Evolutionary conservation across 1,284 basidiomycete genomes (phyloP).

Genomic region (Moniliophthora roreri): DNA sequence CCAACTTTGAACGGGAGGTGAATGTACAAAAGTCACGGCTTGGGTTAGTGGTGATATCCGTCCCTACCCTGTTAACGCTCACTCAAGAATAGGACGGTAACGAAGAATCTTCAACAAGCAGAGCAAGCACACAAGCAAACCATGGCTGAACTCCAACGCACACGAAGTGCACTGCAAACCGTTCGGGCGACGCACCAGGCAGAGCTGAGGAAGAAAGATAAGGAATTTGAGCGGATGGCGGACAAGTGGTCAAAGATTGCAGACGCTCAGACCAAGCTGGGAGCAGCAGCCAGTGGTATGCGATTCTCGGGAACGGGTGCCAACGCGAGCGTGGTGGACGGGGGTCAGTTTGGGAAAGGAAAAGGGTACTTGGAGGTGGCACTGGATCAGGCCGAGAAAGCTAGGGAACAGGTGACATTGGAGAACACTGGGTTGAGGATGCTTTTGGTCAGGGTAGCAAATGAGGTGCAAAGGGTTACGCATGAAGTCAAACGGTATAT

Average conservation of each 20-base stretch:
- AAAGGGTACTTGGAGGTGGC: constrained; percentile 68
- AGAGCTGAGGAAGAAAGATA: constrained; percentile 81
- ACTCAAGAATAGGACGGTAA: constrained; percentile 42
- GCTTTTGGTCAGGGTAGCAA: constrained; percentile 68
- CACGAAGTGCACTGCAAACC: constrained; percentile 59
- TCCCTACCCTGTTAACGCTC: constrained; percentile 1
- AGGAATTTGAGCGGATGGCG: constrained; percentile 76
- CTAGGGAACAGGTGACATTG: constrained; percentile 62
- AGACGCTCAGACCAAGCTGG: constrained; percentile 62
- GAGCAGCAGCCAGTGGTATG: constrained; percentile 46
- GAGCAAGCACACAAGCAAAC: constrained; percentile 71
- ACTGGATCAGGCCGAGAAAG: constrained; percentile 72
- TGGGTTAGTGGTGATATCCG: constrained; percentile 43
- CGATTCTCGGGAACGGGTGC: constrained; percentile 33
- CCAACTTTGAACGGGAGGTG: constrained; percentile 72
- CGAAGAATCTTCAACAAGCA: constrained; percentile 53
- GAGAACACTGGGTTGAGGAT: constrained; percentile 73
- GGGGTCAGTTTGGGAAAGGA: constrained; percentile 47
- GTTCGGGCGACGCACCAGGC: constrained; percentile 66
- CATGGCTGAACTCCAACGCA: constrained; percentile 64
- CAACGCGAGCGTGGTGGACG: constrained; percentile 52
- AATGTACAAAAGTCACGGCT: constrained; percentile 71
- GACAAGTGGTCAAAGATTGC: constrained; percentile 75
- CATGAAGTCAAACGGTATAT: constrained; percentile 39
- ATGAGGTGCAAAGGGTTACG: constrained; percentile 62